Evolutionary conservation across 1,139 yeast genomes (phyloP), one percentile per base, ranked within the genome.

Genomic region (Sugiyamaella castrensis): DNA sequence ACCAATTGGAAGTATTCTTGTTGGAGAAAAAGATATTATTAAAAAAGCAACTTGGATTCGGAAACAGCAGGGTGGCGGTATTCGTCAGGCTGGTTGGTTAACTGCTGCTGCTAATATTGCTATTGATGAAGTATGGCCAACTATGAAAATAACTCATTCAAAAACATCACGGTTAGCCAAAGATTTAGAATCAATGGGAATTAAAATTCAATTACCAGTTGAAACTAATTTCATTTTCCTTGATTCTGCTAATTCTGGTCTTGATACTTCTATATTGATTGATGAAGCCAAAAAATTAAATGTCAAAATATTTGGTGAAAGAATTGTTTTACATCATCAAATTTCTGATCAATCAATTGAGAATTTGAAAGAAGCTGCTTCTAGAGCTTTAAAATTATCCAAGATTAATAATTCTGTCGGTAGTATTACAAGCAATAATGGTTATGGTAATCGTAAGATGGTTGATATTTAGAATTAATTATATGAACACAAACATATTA

Each of bases 41-140:
- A 72, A 74, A 60, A 83, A 81, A 63, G 91, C 95, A 40, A 83
- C 82, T 64, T 95, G 91, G 72, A 85, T 89, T 72, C 84, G 87
- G 62, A 91, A 91, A 68, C 97, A 91, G 71, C 82, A 82, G 62
- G 98, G 98, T 62, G 98, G 98, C 60, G 97, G 97, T 56, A 80
- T 91, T 55, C 79, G 98, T 67, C 98, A 91, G 69, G 76, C 87
- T 30, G 98, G 98, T 53, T 72, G 87, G 69, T 74, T 91, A 67
- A 76, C 95, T 8, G 74, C 81, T 40, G 91, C 92, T 86, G 97
- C 96, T 11, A 69, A 76, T 29, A 76, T 77, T 46, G 95, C 96
- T 28, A 75, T 91, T 51, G 84, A 87, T 53, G 82, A 84, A 56
- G 87, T 86, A 63, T 81, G 87, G 71, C 73, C 79, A 31, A 70